These are phyloP conservation scores for Crotalaria pallida DNA, from an alignment of 306 rosid genomes.

Conservation along the genomic window DNA sequence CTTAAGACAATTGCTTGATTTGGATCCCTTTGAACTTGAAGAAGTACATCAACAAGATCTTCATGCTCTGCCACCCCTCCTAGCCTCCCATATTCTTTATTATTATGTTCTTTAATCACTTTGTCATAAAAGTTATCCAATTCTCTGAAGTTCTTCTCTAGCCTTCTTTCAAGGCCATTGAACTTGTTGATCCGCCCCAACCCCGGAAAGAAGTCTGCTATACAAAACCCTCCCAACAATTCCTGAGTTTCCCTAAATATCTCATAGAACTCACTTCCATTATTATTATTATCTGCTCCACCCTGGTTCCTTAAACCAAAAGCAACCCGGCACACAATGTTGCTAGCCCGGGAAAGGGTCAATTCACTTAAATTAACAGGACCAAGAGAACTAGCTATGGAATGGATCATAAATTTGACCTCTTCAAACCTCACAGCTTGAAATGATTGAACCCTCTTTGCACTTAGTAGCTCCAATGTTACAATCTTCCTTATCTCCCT, in stretches of 20 bases:
- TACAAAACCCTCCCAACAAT: conserved; percentile 29
- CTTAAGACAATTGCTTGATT: conserved; percentile 3
- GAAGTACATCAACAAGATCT: conserved; percentile 39
- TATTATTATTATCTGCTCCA: background rate
- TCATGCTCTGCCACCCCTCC: conserved; percentile 11
- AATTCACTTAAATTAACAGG: conserved; percentile 10
- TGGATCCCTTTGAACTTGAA: conserved; percentile 34
- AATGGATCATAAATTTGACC: background rate
- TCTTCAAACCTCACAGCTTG: conserved; percentile 29
- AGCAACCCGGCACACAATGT: conserved; percentile 18
- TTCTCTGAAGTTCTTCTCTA: conserved; percentile 25
- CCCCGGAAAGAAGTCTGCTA: conserved; percentile 29
- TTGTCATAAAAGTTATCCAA: conserved; percentile 33
- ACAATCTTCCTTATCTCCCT: conserved; percentile 34
- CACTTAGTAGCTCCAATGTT: conserved; percentile 29
- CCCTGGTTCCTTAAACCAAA: conserved; percentile 16
- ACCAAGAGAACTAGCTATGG: background rate
- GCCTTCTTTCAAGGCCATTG: conserved; percentile 23
- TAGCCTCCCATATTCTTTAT: background rate
- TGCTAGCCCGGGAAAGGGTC: background rate
- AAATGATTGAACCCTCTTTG: conserved; percentile 31
- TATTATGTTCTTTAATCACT: conserved; percentile 37
- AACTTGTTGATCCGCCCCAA: conserved; percentile 35
- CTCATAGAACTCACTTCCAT: background rate
- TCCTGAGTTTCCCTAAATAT: background rate